A percentile compares a stretch with the other conserved stretches of the same genome.
Conservation (phyloP, 371 early-diverging fungal genomes). For the Mucor indicus region DNA sequence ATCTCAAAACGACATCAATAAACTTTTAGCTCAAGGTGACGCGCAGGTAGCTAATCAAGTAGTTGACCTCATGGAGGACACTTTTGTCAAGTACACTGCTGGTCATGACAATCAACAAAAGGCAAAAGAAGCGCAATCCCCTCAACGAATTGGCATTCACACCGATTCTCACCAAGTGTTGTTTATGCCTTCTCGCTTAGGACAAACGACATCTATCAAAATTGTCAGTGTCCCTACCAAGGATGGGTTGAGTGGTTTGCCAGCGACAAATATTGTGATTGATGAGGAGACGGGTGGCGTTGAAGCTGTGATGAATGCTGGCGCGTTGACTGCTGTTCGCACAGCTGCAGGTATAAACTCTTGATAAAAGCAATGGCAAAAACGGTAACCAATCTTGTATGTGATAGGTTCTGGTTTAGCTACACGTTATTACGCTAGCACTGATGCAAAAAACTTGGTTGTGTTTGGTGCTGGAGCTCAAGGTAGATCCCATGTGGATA, state of each 20-base stretch:
- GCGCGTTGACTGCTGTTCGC: constrained; percentile 52
- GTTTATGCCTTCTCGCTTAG: constrained; percentile 60
- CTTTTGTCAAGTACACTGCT: constrained; percentile 29
- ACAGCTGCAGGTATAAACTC: constrained; percentile 52
- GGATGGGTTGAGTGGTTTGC: constrained; percentile 49
- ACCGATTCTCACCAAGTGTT: constrained; percentile 46
- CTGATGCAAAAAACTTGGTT: constrained; percentile 37
- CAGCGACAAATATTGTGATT: constrained; percentile 52
- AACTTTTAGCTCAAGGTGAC: constrained; percentile 21
- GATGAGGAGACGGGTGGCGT: constrained; percentile 50
- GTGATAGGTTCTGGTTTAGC: constrained; percentile 58
- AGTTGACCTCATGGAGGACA: constrained; percentile 38
- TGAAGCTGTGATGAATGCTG: constrained; percentile 56
- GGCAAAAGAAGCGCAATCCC: constrained; percentile 45
- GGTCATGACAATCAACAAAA: constrained; percentile 19
- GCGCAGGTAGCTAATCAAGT: constrained; percentile 19
- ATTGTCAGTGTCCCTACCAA: constrained; percentile 54
- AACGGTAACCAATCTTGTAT: neutral
- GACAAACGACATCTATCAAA: constrained; percentile 53
- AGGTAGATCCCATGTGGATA: constrained; percentile 53
- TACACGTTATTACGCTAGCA: constrained; percentile 39
- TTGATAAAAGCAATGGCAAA: neutral
- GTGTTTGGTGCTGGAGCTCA: constrained; percentile 66
- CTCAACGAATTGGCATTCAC: constrained; percentile 42
- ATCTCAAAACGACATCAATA: constrained; percentile 27